Conservation (phyloP, 805 yeast species). For the Saturnispora halmiae region DNA sequence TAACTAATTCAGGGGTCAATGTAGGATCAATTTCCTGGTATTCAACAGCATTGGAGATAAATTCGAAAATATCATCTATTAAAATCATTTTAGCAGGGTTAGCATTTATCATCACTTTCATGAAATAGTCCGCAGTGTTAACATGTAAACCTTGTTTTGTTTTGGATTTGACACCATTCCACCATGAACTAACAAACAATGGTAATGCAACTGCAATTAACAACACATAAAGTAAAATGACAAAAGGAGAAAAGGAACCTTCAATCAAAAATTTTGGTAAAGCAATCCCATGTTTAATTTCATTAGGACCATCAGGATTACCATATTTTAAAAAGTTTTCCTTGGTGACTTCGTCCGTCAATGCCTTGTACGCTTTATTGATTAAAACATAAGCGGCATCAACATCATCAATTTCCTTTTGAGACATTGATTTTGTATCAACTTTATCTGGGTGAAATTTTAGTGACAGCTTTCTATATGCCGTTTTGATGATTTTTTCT, state of each 20-base stretch:
- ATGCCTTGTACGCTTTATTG: conserved; percentile 86
- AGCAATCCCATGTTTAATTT: conserved; percentile 86
- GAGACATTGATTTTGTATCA: conserved; percentile 47
- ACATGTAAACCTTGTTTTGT: conserved; percentile 80
- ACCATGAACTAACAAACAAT: conserved; percentile 75
- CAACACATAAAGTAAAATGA: conserved; percentile 53
- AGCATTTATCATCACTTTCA: conserved; percentile 62
- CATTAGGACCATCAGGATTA: conserved; percentile 97
- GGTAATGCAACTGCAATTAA: conserved; percentile 78
- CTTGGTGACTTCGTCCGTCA: conserved; percentile 80
- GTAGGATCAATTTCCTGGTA: conserved; percentile 36
- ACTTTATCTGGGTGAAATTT: conserved; percentile 93
- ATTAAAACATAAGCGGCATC: conserved; percentile 75
- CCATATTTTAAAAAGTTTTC: conserved; percentile 83
- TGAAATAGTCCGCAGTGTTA: conserved; percentile 71
- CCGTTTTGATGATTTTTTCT: conserved; percentile 70
- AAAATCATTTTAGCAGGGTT: conserved; percentile 61
- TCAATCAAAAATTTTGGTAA: conserved; percentile 86
- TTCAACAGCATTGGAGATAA: conserved; percentile 63
- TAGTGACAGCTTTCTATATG: conserved; percentile 78
- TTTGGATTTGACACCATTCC: conserved; percentile 71
- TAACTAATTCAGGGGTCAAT: conserved; percentile 39
- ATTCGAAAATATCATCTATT: conserved; percentile 45
- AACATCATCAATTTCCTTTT: conserved; percentile 44
- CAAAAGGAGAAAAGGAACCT: conserved; percentile 59